Conservation (phyloP, 768 basidiomycete genomes). For the Macrolepiota albuminosa region DNA sequence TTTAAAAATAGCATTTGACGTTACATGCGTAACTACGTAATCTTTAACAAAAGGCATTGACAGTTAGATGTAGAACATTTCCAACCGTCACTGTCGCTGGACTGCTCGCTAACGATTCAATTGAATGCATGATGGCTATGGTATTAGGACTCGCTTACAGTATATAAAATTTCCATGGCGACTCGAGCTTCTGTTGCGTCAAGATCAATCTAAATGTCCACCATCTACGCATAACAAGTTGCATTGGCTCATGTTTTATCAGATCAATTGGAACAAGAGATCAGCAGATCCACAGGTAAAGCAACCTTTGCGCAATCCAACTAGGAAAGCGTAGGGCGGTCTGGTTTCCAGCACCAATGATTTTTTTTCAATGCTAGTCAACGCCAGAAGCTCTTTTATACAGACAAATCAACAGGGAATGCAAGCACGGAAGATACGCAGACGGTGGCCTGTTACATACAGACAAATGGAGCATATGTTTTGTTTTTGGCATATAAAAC, state of each 20-base stretch:
- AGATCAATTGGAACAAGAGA: not conserved
- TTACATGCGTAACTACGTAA: not conserved
- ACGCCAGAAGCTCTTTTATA: no score
- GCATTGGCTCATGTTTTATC: no score
- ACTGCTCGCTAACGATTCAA: not conserved
- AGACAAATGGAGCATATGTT: no score
- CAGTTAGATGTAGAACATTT: not conserved
- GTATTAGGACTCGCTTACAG: not conserved
- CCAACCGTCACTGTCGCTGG: not conserved
- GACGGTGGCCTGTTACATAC: no score
- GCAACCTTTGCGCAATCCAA: not conserved
- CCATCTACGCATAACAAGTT: not conserved
- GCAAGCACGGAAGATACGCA: no score
- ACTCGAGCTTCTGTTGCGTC: not conserved
- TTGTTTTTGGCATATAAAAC: no score
- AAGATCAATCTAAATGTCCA: no score
- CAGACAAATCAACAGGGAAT: no score
- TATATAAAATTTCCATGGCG: not conserved
- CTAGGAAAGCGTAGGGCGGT: not conserved
- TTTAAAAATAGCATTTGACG: not conserved
- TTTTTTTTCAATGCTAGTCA: no score
- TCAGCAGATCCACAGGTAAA: not conserved
- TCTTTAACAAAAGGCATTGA: not conserved
- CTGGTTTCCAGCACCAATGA: not conserved
- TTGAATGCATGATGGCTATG: not conserved